Evolutionary conservation across 495 filamentous ascomycete species (phyloP), one percentile per base, ranked within the genome.

Genomic region (Aspergillus mulundensis): DNA sequence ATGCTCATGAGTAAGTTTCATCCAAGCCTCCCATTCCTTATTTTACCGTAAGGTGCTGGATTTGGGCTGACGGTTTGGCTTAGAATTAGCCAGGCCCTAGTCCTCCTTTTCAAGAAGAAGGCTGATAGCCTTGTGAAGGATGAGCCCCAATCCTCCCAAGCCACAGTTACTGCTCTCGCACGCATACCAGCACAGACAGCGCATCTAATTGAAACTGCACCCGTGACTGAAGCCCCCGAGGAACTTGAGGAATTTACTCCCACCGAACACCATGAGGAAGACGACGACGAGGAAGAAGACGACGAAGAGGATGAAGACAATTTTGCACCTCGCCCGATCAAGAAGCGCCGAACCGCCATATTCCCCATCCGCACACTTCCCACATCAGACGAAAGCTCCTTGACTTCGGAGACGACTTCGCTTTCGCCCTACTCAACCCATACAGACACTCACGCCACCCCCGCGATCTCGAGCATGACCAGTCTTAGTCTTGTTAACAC

Each of bases 1-100:
- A 48, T 24, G 41, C 46, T 18, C 20, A 43, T 10, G 40, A 55
- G 54, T 61, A 18, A 52, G 55, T 58, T 34, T 16, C 25, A 20
- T 25, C 34, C 34, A 38, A 7, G 12, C 30, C 5, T 42, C 2
- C 11, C 32, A 36, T 36, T 36, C 11, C 21, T 41, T 16, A 34
- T 51, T 1, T 11, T 19, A 4, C 11, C 11, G n/a, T n/a, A n/a
- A n/a, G 3, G 42, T 23, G 11, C 42, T 25, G 42, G 20, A 45
- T 19, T 1, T 23, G 4, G 12, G 44, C 44, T 47, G 44, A 49
- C 25, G 5, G 11, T 11, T 16, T 20, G 4, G 4, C 14, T 40
- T 6, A 51, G 36, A 24, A 30, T 51, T 15, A 41, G 11, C 19
- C 6, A 41, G 7, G 38, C 23, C 8, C 38, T 51, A 21, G 20